phyloP scores from a whole-genome alignment of 2,329 filamentous ascomycete genomes.

The Pyrenochaeta sp. region DNA sequence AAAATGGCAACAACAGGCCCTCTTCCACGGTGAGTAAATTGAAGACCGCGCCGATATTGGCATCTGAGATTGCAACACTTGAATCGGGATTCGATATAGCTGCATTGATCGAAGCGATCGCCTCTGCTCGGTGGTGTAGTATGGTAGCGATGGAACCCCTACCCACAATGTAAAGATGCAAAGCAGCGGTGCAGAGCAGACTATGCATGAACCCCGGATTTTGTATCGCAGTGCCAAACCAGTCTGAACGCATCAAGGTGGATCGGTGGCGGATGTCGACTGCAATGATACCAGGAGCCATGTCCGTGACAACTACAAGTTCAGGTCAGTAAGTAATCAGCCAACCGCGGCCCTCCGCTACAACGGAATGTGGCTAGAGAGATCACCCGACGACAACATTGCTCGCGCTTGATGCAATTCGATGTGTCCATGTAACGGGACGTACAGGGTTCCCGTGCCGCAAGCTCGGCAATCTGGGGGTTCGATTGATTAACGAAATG shows the following conservation, averaged over 20 bases:
- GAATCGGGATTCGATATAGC: constrained; percentile 37
- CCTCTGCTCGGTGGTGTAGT: constrained; percentile 42
- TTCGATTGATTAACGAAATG: constrained; percentile 11
- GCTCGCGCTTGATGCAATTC: neutral
- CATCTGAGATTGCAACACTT: constrained; percentile 41
- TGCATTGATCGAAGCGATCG: constrained; percentile 43
- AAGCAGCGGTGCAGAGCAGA: constrained; percentile 44
- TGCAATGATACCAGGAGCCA: constrained; percentile 47
- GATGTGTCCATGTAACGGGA: neutral
- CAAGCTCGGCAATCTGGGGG: constrained; percentile 16
- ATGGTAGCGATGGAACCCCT: constrained; percentile 40
- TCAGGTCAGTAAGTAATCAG: constrained; percentile 23
- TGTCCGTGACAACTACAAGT: constrained; percentile 40
- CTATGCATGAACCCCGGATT: constrained; percentile 50
- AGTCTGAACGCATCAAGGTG: constrained; percentile 44
- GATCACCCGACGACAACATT: neutral
- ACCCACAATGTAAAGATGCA: constrained; percentile 44
- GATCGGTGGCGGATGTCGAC: constrained; percentile 46
- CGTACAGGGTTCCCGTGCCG: constrained; percentile 8
- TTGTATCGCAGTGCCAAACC: constrained; percentile 45
- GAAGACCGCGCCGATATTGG: constrained; percentile 49
- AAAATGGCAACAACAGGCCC: constrained; percentile 32
- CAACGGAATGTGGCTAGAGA: neutral
- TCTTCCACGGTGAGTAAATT: constrained; percentile 48
- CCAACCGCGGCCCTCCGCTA: neutral